Base-by-base conservation (phyloP, 1,284 basidiomycete species). In the Exobasidium cylindrosporum region DNA sequence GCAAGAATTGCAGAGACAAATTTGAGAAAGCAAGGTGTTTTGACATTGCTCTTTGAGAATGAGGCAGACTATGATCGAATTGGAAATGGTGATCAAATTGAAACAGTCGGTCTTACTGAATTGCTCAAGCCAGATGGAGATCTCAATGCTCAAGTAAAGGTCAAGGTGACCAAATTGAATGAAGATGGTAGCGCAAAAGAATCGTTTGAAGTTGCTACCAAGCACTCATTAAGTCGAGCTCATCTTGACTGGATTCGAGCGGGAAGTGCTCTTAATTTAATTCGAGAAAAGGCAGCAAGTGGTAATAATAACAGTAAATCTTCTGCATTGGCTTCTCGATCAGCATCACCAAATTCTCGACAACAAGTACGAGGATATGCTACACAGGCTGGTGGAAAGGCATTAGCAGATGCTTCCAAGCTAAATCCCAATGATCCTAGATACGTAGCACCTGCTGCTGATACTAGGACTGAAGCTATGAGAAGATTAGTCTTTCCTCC, bases 1-100 rank as follows among this genome's bases (percentile, higher is more conserved):
- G 77, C 89, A 87, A 81, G 90, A 89, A 81, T 89, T 87, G 52
- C 84, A 87, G 75, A 85, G 83, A 66, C 83, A 86, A 81, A 86
- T 83, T 57, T 79, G 70, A 69, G 77, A 45, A 79, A 79, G 69
- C 77, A 79, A 62, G 77, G 77, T 50, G 77, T 79, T 1, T 58
- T 79, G 52, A 79, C 77, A 28, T 68, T 79, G 28, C 68, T 79
- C 23, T 79, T 79, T 49, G 74, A 71, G 49, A 72, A 79, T 63
- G 77, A 79, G 60, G 67, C 69, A 44, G 77, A 79, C 63, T 79
- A 77, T 46, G 61, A 66, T 35, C 62, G 45, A 46, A 78, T 79
- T 32, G 66, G 50, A 14, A 64, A 64, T 4, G 77, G 77, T 28
- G 76, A 79, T 62, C 21, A 69, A 26, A 72, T 79, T 44, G 73